Base-by-base conservation (phyloP, 2,329 filamentous ascomycete species). In the Simplicillium aogashimaense region DNA sequence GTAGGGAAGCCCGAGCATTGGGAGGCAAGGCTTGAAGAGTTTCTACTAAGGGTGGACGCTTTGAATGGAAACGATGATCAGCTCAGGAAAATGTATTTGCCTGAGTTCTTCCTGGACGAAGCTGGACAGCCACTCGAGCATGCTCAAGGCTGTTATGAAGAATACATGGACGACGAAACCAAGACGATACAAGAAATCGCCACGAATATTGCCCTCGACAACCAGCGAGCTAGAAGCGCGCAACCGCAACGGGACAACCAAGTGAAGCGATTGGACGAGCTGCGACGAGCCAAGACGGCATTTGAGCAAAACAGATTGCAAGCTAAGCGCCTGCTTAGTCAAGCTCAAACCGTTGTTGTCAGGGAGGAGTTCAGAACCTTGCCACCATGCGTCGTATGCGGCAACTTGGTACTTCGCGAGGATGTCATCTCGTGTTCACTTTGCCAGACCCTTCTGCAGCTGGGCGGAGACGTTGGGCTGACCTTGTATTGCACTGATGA, bases 281-380 rank as follows among this genome's bases (percentile, higher is more conserved):
- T 73, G 4, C 60, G 59, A 14, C 58, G 69, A 42, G 70, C 69
- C 20, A 69, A 65, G 50, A 65, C 60, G 43, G 67, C 68, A 8
- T 67, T 69, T 56, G 68, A 70, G 50, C 67, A 64, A 48, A 60
- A 60, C 50, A 63, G 53, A 51, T 56, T 49, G 46, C 58, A 56
- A 52, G 58, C 50, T 53, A 64, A 60, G 55, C 53, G 51, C 49
- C 60, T 49, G 38, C 53, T 49, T 33, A 54, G 53, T 31, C 49
- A 51, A 41, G 51, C 52, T 40, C 53, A 60, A 25, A 5, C 5
- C 9, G 35, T 52, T 47, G 43, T 45, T 18, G 47, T 55, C 16
- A 53, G 50, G 3, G 54, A 61, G 29, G 52, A 60, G 38, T 50
- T 65, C 8, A 58, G 64, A 44, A 46, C 58, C 1, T 49, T 66